Evolutionary conservation across 768 basidiomycete genomes (phyloP).

Genomic region (Coprinellus micaceus): DNA sequence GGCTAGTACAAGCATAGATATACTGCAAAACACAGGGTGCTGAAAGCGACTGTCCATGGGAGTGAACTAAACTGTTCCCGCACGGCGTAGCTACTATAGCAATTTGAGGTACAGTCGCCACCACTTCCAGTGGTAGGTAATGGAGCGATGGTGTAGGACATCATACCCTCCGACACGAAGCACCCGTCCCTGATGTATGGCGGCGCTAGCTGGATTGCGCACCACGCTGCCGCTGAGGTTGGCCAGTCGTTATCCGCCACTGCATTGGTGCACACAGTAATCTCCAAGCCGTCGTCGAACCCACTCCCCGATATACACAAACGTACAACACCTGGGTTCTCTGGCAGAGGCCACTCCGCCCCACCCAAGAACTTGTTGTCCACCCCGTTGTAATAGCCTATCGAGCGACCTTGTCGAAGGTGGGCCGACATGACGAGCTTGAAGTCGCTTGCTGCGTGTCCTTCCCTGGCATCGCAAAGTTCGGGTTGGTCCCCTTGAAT

Average conservation of each 20-base stretch:
- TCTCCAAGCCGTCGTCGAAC: background rate
- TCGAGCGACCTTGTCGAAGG: background rate
- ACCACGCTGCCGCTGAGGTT: background rate
- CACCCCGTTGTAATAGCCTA: constrained; percentile 11
- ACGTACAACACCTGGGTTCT: background rate
- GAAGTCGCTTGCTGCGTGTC: background rate
- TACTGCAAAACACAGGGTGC: background rate
- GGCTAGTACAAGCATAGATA: background rate
- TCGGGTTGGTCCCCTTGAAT: background rate
- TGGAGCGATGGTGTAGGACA: background rate
- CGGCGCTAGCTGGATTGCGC: background rate
- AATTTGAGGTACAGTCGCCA: background rate
- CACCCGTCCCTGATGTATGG: background rate
- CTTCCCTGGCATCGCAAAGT: background rate
- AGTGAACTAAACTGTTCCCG: background rate
- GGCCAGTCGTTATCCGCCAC: background rate
- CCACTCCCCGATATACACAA: constrained; percentile 7
- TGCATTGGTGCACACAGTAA: background rate
- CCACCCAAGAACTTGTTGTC: constrained; percentile 7
- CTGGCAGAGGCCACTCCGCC: constrained; percentile 4
- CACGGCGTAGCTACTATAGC: background rate
- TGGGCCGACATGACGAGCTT: background rate
- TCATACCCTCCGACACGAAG: background rate
- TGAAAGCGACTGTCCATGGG: background rate
- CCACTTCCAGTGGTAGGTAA: background rate